Base-by-base conservation (phyloP, 805 yeast species). In the Wickerhamomyces sydowiorum region DNA sequence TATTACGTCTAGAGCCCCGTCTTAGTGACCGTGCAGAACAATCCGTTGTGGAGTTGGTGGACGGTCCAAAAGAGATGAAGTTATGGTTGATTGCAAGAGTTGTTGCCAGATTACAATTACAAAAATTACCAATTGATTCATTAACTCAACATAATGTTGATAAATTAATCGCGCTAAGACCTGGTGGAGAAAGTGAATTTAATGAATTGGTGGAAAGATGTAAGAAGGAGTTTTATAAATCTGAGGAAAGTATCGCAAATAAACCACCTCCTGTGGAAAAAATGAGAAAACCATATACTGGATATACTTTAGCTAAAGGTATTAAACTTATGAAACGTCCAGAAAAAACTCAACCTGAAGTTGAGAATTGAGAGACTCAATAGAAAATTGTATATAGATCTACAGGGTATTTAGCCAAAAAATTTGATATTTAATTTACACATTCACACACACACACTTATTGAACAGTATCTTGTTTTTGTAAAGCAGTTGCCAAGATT, bases 21-120 rank as follows among this genome's bases (percentile, higher is more conserved):
- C 62, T 82, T 37, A 90, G 93, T 42, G 99, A 93, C 60, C 84
- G 80, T 47, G 96, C 97, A 0, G 90, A 90, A 25, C 93, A 86
- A 72, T 81, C 93, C 1, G 80, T 90, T 8, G 57, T 93, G 41
- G 99, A 93, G 63, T 69, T 93, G 37, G 95, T 91, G 1, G 96
- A 86, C 52, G 78, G 82, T 4, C 63, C 69, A 15, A 67, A 78
- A 45, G 96, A 87, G 58, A 73, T 86, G 71, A 77, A 82, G 52
- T 74, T 79, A 49, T 85, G 95, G 79, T 66, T 78, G 54, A 73
- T 79, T 8, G 96, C 96, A n/a, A 77, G 86, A 61, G 71, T 78
- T 4, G 91, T 85, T 6, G 96, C 95, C n/a, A 73, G 96, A 51
- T 67, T 83, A 40, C 81, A 85, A 63, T 64, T 72, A 38, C 87